Percentiles rank a stretch among this genome's conserved stretches.
These are phyloP conservation scores for Strobilomyces confusus DNA, from an alignment of 768 basidiomycete genomes.

Conservation along the genomic window DNA sequence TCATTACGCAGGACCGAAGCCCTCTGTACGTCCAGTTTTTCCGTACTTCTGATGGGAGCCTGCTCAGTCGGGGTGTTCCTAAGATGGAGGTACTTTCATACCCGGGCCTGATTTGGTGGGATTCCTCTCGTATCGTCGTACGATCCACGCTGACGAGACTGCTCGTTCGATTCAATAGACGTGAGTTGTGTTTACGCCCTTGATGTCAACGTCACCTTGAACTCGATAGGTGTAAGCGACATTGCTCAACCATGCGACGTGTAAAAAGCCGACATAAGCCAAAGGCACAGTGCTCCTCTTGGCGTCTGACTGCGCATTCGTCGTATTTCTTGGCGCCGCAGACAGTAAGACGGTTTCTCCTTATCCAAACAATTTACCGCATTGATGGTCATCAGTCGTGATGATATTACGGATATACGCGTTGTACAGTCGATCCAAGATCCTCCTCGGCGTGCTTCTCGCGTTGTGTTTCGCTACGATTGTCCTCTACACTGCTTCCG, in stretches of 20 bases:
- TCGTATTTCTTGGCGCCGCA: conserved; percentile 13
- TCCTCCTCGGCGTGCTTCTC: conserved; percentile 14
- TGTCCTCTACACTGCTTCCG: background rate
- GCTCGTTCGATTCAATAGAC: conserved; percentile 1
- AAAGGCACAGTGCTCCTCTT: conserved; percentile 11
- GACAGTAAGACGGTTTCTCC: conserved; percentile 20
- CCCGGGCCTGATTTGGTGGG: conserved; percentile 15
- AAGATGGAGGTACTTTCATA: conserved; percentile 17
- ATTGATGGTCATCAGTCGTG: conserved; percentile 7
- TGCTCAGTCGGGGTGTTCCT: conserved; percentile 3
- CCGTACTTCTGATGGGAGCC: background rate
- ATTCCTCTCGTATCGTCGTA: background rate
- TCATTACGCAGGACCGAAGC: background rate
- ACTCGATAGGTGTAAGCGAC: conserved; percentile 15
- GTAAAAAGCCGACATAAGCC: background rate
- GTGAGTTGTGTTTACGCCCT: conserved; percentile 4
- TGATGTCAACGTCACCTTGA: background rate
- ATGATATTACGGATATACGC: conserved; percentile 25
- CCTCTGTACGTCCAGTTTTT: conserved; percentile 8
- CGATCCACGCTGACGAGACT: background rate
- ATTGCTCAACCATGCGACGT: background rate
- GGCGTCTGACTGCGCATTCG: background rate
- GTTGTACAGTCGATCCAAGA: conserved; percentile 16
- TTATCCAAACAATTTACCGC: background rate
- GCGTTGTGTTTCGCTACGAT: conserved; percentile 7